Evolutionary conservation across 768 basidiomycete genomes (phyloP), one percentile per base, ranked within the genome.

Genomic region (Lentinula aciculospora): DNA sequence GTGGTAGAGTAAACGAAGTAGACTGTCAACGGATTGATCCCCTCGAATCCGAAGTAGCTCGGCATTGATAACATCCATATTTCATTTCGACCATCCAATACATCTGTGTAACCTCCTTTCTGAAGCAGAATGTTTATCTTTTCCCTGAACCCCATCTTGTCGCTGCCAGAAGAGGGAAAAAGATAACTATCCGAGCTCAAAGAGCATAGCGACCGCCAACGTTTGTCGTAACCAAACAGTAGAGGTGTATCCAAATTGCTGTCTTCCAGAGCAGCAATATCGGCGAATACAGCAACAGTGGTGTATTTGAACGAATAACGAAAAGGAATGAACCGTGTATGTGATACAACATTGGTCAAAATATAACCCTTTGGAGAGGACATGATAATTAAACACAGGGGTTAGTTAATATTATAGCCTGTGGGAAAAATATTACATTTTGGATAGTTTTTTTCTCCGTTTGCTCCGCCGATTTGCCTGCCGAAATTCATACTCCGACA

Each of bases 41-140:
- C 88, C 64, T 86, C 83, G 53, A 76, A 80, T 0, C 88, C 88
- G 28, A 85, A 58, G 53, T 82, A 81, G 53, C 78, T 82, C 3
- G 87, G 88, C 83, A 88, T 88, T 2, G 88, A 86, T 70, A 89
- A 72, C 74, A 89, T 79, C 85, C 86, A 92, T 0, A 80, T 78
- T 58, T 82, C 82, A 13, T 60, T 57, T 25, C 62, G 53, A 3
- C 50, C 64, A 8, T 61, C 64, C 2, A 37, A 5, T 19, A 59
- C 53, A 12, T 39, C 46, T 31, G 53, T 6, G 46, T 62, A 65
- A 0, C 74, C 75, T 9, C 69, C 69, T 32, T 62, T 55, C 6
- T 27, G 50, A 7, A 85, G 63, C 4, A 77, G 56, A 0, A 58
- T 65, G 27, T 66, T 65, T 2, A 85, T 69, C 62, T 82, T 83